Conservation (phyloP, 2,329 filamentous ascomycete species). For the Sarocladium kiliense region DNA sequence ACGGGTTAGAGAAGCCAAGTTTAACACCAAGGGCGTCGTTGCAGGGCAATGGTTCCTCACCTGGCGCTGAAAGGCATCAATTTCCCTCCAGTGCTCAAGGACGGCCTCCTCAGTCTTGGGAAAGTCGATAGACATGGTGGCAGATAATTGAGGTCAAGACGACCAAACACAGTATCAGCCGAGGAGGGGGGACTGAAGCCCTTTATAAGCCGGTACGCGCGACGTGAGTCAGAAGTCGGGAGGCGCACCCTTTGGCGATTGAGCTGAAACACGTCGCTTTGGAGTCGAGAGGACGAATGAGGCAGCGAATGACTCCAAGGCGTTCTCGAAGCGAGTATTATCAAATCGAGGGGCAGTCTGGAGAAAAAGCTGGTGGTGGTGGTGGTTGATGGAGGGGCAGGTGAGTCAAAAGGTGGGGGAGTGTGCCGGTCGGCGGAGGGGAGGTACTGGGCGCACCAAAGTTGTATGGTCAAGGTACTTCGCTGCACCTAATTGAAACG, state of each 20-base stretch:
- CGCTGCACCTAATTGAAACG: not conserved
- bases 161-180: conserved; percentile 6
- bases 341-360: conserved; percentile 4
- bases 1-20: not conserved
- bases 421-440: not conserved
- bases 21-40: not conserved
- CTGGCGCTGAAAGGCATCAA: conserved; percentile 84
- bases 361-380: conserved; percentile 7
- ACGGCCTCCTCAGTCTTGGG: conserved; percentile 84
- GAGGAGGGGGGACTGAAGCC: not conserved
- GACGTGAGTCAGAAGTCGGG: not conserved
- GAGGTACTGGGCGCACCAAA: not conserved
- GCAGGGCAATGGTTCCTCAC: conserved; percentile 33
- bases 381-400: conserved; percentile 8
- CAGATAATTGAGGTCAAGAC: conserved; percentile 3
- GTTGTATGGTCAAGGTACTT: not conserved
- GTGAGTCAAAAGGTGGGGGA: conserved; percentile 7
- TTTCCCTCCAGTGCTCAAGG: conserved; percentile 83
- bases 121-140: conserved; percentile 80
- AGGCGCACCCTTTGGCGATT: not conserved
- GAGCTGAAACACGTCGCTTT: not conserved
- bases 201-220: conserved; percentile 1
- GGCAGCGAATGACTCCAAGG: not conserved
- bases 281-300: not conserved
- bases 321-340: not conserved